phyloP scores from a whole-genome alignment of 805 yeast genomes.

The Suhomyces kilbournensis region DNA sequence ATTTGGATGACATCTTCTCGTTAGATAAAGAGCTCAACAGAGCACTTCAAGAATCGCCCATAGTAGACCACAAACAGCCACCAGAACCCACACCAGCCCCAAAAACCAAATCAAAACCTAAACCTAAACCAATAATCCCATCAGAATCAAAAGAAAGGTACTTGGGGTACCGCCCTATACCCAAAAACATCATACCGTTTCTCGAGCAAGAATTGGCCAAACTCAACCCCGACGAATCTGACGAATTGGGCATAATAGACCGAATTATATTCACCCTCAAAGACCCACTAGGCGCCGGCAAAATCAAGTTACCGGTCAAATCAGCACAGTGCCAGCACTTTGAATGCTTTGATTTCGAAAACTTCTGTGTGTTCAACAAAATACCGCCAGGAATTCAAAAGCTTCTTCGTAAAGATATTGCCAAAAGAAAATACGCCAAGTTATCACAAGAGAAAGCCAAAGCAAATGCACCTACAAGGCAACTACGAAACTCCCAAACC shows the following conservation, averaged over 20 bases:
- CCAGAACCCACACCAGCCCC: background rate
- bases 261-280: slow-evolving; percentile 35
- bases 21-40: background rate
- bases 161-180: slow-evolving; percentile 20
- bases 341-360: slow-evolving; percentile 44
- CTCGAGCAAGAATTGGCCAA: slow-evolving; percentile 25
- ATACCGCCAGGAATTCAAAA: slow-evolving; percentile 27
- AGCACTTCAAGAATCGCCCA: background rate
- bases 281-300: slow-evolving; percentile 41
- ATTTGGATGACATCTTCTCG: background rate
- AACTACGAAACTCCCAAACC: background rate
- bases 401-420: slow-evolving; percentile 25
- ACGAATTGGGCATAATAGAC: slow-evolving; percentile 33
- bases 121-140: background rate
- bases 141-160: background rate
- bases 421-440: slow-evolving; percentile 10
- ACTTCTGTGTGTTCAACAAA: slow-evolving; percentile 37
- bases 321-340: slow-evolving; percentile 37
- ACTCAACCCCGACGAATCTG: slow-evolving; percentile 29
- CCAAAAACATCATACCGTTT: slow-evolving; percentile 27
- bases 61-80: background rate
- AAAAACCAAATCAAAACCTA: background rate
- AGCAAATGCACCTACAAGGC: background rate
- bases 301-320: slow-evolving; percentile 39
- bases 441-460: slow-evolving; percentile 7